These are phyloP conservation scores for Fragaria ananassa DNA, from an alignment of 306 rosid genomes.

Conservation along the genomic window DNA sequence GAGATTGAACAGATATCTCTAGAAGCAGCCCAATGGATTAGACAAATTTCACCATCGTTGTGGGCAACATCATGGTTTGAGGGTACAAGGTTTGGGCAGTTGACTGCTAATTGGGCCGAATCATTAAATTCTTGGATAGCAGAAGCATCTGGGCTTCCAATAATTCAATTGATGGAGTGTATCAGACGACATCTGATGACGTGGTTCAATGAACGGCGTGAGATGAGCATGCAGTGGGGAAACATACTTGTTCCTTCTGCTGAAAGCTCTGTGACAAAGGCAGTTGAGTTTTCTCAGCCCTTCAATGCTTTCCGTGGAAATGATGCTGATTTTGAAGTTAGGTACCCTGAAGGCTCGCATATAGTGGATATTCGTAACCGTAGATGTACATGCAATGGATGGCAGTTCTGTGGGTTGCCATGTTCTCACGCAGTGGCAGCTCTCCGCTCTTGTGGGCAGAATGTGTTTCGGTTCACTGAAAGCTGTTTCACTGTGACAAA, in stretches of 20 bases:
- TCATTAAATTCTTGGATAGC: constrained; percentile 40
- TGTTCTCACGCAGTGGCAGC: constrained; percentile 58
- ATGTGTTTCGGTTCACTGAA: constrained; percentile 52
- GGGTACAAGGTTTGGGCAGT: constrained; percentile 50
- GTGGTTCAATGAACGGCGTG: constrained; percentile 56
- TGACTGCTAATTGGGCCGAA: constrained; percentile 46
- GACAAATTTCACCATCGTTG: constrained; percentile 37
- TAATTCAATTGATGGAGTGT: constrained; percentile 57
- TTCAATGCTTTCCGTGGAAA: constrained; percentile 37
- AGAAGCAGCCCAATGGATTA: constrained; percentile 54
- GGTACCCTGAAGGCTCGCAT: constrained; percentile 38
- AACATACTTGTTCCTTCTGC: constrained; percentile 48
- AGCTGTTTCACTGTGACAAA: constrained; percentile 49
- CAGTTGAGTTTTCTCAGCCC: constrained; percentile 33
- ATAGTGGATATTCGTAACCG: constrained; percentile 49
- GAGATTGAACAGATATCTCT: constrained; percentile 44
- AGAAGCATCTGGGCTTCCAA: constrained; percentile 56
- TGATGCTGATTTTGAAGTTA: constrained; percentile 45
- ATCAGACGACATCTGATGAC: constrained; percentile 51
- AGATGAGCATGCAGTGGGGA: constrained; percentile 56
- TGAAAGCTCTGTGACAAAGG: constrained; percentile 41
- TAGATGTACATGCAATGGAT: constrained; percentile 45
- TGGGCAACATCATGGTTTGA: constrained; percentile 58
- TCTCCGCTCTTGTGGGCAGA: constrained; percentile 50
- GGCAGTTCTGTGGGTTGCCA: constrained; percentile 54